A percentile compares a stretch with the other conserved stretches of the same genome.
Evolutionary conservation across 495 filamentous ascomycete species (phyloP).

Genomic region (Chaetomium cochliodes): DNA sequence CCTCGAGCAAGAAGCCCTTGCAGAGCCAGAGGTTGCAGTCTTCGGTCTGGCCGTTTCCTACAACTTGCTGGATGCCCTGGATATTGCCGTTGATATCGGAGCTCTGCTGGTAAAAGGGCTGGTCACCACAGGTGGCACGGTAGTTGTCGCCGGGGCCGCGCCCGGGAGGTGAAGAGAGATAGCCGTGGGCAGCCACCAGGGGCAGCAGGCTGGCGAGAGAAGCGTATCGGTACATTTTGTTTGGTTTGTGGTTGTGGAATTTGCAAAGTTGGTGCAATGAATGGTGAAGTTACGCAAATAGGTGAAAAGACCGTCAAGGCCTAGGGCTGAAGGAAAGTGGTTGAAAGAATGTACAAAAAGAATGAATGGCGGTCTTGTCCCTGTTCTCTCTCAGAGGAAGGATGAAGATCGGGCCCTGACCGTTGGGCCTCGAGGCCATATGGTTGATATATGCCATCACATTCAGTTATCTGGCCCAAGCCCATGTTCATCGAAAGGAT

Average conservation of each 20-base stretch:
- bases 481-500: too few species aligned
- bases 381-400: too few species aligned
- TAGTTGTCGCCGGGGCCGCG: slow-evolving; percentile 1
- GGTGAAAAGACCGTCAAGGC: background rate
- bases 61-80: slow-evolving; percentile 13
- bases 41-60: slow-evolving; percentile 11
- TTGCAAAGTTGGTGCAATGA: background rate
- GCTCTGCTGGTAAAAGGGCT: slow-evolving; percentile 11
- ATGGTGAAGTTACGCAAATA: too few species aligned
- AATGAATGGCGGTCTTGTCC: background rate
- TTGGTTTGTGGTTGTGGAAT: background rate
- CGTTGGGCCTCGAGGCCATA: too few species aligned
- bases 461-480: too few species aligned
- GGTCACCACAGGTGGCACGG: slow-evolving; percentile 5
- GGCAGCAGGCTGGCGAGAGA: slow-evolving; percentile 4
- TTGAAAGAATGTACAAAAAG: background rate
- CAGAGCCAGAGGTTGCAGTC: slow-evolving; percentile 47
- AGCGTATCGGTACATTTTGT: background rate
- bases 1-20: slow-evolving; percentile 66
- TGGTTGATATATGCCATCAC: too few species aligned
- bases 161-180: slow-evolving; percentile 5
- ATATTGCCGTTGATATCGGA: slow-evolving; percentile 14
- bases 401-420: too few species aligned
- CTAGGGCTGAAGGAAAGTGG: background rate
- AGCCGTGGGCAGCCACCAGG: background rate